These are phyloP conservation scores for sunflower (Helianthus annuus) DNA, from an alignment of 129 eudicot species.

Conservation along the genomic window HanXRQr2.0-SUNRISE NC_035434.2:164735457-164735956, in stretches of 20 bases:
- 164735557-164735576: conserved; percentile 35
- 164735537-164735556: conserved; percentile 35
- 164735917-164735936: no score
- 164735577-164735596: conserved; percentile 30
- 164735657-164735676: background rate
- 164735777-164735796: no score
- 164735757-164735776: no score
- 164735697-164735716: conserved; percentile 17
- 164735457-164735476: conserved; percentile 61
- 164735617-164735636: conserved; percentile 8
- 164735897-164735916: no score
- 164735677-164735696: conserved; percentile 19
- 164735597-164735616: conserved; percentile 1
- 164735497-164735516: conserved; percentile 15
- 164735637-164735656: background rate
- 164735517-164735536: conserved; percentile 16
- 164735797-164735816: no score
- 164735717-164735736: no score
- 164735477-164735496: conserved; percentile 93
- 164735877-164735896: no score
- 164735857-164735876: no score
- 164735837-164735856: no score
- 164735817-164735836: no score
- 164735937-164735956: no score
- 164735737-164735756: no score